Evolutionary conservation across 805 yeast species (phyloP).

Genomic region (Candida vaughaniae): DNA sequence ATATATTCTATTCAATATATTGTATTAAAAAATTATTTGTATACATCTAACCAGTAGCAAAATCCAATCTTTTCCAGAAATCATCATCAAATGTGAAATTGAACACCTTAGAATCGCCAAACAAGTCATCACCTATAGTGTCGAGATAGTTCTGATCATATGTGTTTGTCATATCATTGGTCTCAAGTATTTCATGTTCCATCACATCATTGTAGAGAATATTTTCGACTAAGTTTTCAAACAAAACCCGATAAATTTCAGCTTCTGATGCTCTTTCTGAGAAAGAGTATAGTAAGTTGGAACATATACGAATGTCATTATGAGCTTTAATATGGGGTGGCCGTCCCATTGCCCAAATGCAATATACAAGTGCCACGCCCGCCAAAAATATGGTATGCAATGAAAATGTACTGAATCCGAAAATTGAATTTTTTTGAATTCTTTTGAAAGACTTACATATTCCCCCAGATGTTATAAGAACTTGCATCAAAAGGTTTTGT

Average conservation of each 20-base stretch:
- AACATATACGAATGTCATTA: conserved; percentile 23
- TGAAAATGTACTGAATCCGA: conserved; percentile 12
- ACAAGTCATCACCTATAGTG: background rate
- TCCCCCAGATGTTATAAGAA: conserved; percentile 8
- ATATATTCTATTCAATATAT: too few species aligned
- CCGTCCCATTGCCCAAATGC: conserved; percentile 16
- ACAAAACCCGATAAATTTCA: conserved; percentile 19
- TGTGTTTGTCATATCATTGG: background rate
- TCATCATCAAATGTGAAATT: conserved; percentile 14
- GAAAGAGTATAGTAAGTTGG: conserved; percentile 22
- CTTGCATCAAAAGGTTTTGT: conserved; percentile 1
- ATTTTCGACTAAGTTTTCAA: conserved; percentile 21
- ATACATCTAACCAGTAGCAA: background rate
- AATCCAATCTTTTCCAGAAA: conserved; percentile 11
- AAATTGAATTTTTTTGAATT: conserved; percentile 9
- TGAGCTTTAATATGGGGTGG: conserved; percentile 14
- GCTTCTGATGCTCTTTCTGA: conserved; percentile 26
- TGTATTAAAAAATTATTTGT: too few species aligned
- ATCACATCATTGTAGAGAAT: conserved; percentile 11
- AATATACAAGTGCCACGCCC: conserved; percentile 24
- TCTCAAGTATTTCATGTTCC: background rate
- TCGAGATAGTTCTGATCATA: background rate
- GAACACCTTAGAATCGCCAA: background rate
- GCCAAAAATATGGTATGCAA: conserved; percentile 16
- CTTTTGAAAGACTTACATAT: conserved; percentile 11